Base-by-base conservation (phyloP, 257 asterid species). In the Thymus quinquecostatus region DNA sequence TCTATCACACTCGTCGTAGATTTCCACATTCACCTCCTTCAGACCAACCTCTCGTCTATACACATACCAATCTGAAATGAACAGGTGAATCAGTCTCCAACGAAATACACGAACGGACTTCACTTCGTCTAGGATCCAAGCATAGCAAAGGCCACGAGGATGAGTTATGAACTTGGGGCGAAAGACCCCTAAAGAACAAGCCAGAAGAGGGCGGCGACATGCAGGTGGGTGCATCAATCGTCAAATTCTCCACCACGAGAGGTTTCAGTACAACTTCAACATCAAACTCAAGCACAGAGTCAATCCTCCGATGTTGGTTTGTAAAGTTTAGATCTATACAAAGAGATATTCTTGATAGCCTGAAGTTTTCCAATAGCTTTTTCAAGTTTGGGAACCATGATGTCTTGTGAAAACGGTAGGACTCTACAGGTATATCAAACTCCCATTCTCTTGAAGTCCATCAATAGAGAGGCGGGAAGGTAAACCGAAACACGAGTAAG, bases 321-420 rank as follows among this genome's bases (percentile, higher is more conserved):
- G 3, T 0, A 34, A 1, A 11, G 4, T 9, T 0, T 9, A 21
- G 59, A 4, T 44, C 0, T 13, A 14, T 14, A 7, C 13, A 27
- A 27, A 78, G 75, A 68, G 62, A 67, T 41, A 78, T 34, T 40
- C 50, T 72, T 14, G 68, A 72, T 27, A 1, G 36, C 3, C 54
- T 53, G 64, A 79, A 54, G 12, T 6, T 9, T 1, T 33, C 30
- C 30, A 75, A 57, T 0, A 75, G 32, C 6, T 10, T 51, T 32
- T 41, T 68, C 56, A 75, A 33, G 28, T 43, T 13, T 12, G 30
- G n/a, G 61, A 75, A 79, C 80, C 77, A 75, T 10, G 53, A 48
- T 1, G 21, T 13, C 6, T 11, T 11, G 12, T 7, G 49, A 44
- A 44, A 44, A 8, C 49, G 0, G 10, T n/a, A 0, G 7, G 27